phyloP scores from a whole-genome alignment of 257 asterid species.

The Solanum sparsipilum region DNA sequence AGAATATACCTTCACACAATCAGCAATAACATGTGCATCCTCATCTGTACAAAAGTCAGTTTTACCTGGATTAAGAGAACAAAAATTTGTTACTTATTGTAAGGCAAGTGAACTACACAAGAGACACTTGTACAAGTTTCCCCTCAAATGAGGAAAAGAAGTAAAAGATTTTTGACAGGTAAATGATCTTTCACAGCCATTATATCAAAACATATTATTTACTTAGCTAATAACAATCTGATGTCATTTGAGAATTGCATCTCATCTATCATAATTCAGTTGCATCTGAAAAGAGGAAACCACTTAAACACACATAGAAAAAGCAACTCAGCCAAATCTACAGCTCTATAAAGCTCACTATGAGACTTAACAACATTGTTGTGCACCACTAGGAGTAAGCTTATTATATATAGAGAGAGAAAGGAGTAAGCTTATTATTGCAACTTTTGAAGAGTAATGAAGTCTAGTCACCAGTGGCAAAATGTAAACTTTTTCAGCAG shows the following conservation, averaged over 20 bases:
- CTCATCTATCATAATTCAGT: background rate
- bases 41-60: slow-evolving; percentile 68
- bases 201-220: background rate
- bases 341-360: background rate
- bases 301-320: background rate
- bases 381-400: background rate
- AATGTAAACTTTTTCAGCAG: background rate
- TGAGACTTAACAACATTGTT: background rate
- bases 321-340: background rate
- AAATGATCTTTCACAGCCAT: background rate
- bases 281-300: background rate
- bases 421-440: background rate
- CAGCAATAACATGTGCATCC: slow-evolving; percentile 96
- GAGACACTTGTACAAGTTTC: background rate
- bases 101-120: background rate
- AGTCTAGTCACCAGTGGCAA: background rate
- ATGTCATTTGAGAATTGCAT: background rate
- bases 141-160: background rate
- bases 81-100: background rate
- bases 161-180: background rate
- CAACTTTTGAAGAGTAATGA: background rate
- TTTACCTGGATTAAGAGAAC: slow-evolving; percentile 44
- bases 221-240: background rate
- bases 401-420: background rate
- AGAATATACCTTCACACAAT: slow-evolving; percentile 79